These are phyloP conservation scores for Neotropicomus parvogracilis DNA, from an alignment of 1,284 basidiomycete genomes.

Conservation along the genomic window DNA sequence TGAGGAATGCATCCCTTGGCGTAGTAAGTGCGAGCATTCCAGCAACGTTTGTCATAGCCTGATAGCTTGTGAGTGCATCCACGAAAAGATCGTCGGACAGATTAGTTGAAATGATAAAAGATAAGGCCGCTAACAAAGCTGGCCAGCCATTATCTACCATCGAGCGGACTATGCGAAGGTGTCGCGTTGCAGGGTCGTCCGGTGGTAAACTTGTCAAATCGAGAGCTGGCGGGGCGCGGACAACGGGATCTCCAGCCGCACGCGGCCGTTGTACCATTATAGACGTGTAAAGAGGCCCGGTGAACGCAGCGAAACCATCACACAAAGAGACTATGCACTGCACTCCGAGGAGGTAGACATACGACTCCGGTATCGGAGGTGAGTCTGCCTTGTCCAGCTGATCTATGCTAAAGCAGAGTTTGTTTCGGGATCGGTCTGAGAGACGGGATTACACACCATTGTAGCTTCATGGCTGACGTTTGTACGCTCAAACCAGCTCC, in stretches of 20 bases:
- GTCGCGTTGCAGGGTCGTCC: constrained; percentile 51
- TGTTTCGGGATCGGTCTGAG: background rate
- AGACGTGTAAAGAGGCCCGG: constrained; percentile 66
- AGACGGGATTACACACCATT: constrained; percentile 54
- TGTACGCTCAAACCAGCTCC: constrained; percentile 68
- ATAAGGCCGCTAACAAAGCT: constrained; percentile 82
- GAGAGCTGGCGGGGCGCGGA: constrained; percentile 72
- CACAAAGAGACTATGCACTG: constrained; percentile 87
- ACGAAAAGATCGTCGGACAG: constrained; percentile 85
- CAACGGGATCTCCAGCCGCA: constrained; percentile 58
- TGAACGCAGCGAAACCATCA: constrained; percentile 79
- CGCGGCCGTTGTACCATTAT: constrained; percentile 65
- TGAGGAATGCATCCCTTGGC: constrained; percentile 91
- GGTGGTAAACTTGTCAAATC: constrained; percentile 58
- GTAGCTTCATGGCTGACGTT: constrained; percentile 77
- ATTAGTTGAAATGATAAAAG: constrained; percentile 86
- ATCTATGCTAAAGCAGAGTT: constrained; percentile 66
- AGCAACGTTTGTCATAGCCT: constrained; percentile 83
- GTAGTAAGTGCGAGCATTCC: constrained; percentile 85
- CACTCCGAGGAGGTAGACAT: constrained; percentile 87
- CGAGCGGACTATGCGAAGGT: constrained; percentile 59
- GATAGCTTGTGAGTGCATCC: constrained; percentile 77
- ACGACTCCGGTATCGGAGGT: constrained; percentile 87
- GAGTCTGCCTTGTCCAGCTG: constrained; percentile 95
- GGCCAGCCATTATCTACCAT: constrained; percentile 91